Conservation (phyloP, 345 rosid species). For the Eucalyptus viminalis region DNA sequence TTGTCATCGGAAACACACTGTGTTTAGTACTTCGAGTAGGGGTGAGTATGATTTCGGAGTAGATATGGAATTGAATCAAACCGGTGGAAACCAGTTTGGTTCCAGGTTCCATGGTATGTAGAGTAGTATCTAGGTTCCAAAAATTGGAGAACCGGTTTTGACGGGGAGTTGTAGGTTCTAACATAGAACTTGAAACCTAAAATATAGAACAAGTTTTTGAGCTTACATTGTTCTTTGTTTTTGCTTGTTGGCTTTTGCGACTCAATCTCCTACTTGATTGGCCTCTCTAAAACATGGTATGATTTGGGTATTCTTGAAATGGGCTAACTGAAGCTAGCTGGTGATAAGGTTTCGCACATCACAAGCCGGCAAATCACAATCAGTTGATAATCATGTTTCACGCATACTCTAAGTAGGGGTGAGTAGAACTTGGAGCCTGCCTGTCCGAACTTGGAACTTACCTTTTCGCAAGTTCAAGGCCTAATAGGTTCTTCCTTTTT, state of each 20-base stretch:
- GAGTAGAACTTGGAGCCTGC: fast-evolving
- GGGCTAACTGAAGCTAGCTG: not conserved
- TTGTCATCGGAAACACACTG: fast-evolving
- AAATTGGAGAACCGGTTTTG: no score
- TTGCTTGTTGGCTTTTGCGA: not conserved
- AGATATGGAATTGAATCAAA: fast-evolving
- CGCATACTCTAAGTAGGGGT: no score
- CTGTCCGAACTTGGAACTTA: fast-evolving
- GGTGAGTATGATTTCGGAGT: no score
- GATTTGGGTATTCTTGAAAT: not conserved
- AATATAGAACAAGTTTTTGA: no score
- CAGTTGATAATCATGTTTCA: not conserved
- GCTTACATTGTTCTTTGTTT: not conserved
- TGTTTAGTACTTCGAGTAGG: fast-evolving
- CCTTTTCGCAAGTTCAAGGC: no score
- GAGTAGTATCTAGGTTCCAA: no score
- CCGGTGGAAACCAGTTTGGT: fast-evolving
- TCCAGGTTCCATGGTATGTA: fast-evolving
- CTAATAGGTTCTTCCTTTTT: no score
- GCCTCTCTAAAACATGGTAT: not conserved
- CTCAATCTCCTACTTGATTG: not conserved
- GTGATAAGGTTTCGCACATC: not conserved
- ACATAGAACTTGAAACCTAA: no score
- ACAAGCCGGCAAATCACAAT: not conserved
- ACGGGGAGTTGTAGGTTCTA: no score